Conservation (phyloP, 371 early-diverging fungal species). For the Smittium culicis region DNA sequence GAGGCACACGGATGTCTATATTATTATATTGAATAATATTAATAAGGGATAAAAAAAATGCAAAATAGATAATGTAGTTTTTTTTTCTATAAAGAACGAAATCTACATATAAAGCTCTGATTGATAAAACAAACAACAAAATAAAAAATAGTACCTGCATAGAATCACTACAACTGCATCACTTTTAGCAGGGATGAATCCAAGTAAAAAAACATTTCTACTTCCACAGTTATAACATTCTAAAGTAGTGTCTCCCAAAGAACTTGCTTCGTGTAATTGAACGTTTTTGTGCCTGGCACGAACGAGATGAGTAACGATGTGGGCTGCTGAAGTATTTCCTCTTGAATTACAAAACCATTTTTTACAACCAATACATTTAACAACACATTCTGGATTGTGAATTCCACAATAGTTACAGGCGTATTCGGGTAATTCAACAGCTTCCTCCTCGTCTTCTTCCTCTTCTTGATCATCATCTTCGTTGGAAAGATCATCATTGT, state of each 20-base stretch:
- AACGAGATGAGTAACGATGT: constrained; percentile 92
- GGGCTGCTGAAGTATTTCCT: constrained; percentile 83
- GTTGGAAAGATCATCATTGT: not conserved
- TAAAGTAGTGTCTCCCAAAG: constrained; percentile 81
- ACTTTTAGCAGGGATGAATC: constrained; percentile 94
- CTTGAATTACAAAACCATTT: constrained; percentile 96
- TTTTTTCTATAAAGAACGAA: not conserved
- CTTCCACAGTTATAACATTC: constrained; percentile 96
- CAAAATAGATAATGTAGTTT: not conserved
- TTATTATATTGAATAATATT: too few species aligned
- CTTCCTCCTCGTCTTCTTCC: constrained; percentile 2
- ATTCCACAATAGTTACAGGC: constrained; percentile 90
- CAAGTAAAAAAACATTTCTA: constrained; percentile 89
- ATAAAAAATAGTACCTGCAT: too few species aligned
- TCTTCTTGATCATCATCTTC: too few species aligned
- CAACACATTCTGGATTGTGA: constrained; percentile 74
- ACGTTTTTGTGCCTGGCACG: constrained; percentile 91
- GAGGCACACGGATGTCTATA: constrained; percentile 78
- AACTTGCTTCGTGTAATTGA: constrained; percentile 72
- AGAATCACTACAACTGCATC: constrained; percentile 94
- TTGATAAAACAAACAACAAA: too few species aligned
- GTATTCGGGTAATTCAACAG: constrained; percentile 50
- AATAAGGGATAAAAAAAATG: too few species aligned
- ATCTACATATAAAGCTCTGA: too few species aligned
- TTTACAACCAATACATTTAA: constrained; percentile 84